Conservation (phyloP, 805 yeast genomes). For the Pichia gijzeniarum region DNA sequence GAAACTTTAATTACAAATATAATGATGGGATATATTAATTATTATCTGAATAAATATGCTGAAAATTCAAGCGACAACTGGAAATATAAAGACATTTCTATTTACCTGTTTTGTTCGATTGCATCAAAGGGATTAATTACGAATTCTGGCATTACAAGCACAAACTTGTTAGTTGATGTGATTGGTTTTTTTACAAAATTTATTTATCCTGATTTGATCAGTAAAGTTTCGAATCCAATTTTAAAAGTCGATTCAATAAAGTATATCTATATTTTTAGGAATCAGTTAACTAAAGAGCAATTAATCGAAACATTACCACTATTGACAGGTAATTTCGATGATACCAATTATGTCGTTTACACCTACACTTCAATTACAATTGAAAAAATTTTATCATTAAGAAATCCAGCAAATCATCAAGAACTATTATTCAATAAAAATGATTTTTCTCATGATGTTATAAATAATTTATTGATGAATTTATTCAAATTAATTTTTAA, state of each 20-base stretch:
- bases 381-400: slow-evolving; percentile 78
- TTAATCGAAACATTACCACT: slow-evolving; percentile 73
- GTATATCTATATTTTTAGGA: slow-evolving; percentile 82
- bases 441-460: slow-evolving; percentile 60
- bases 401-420: slow-evolving; percentile 50
- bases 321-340: slow-evolving; percentile 60
- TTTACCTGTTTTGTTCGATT: slow-evolving; percentile 77
- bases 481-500: slow-evolving; percentile 61
- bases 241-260: slow-evolving; percentile 89
- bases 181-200: slow-evolving; percentile 76
- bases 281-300: slow-evolving; percentile 85
- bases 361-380: slow-evolving; percentile 92
- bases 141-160: slow-evolving; percentile 71
- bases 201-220: slow-evolving; percentile 77
- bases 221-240: slow-evolving; percentile 57
- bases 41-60: slow-evolving; percentile 51
- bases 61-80: slow-evolving; percentile 51
- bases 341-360: slow-evolving; percentile 71
- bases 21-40: slow-evolving; percentile 65
- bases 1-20: slow-evolving; percentile 68
- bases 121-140: slow-evolving; percentile 92
- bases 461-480: slow-evolving; percentile 54
- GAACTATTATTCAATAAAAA: slow-evolving; percentile 59
- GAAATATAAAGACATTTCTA: slow-evolving; percentile 83
- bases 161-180: slow-evolving; percentile 79